Percentiles rank a stretch among this genome's conserved stretches.
Conservation (phyloP, 208 protist species). For the Trypanosoma scelopori region DNA sequence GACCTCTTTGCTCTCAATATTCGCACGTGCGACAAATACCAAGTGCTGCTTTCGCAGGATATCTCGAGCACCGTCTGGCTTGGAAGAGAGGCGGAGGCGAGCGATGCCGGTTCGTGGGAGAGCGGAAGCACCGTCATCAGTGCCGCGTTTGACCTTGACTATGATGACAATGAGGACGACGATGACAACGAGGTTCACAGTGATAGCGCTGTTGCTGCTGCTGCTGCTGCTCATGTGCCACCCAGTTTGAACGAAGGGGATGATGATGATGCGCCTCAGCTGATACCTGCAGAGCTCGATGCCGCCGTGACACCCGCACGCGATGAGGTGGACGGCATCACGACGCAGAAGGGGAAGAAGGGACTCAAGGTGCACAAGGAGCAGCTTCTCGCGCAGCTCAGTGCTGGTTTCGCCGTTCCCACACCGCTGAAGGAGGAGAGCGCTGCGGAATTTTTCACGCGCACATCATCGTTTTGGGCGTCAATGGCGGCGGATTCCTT, state of each 20-base stretch:
- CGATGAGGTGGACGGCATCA: constrained; percentile 50
- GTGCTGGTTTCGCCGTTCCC: constrained; percentile 56
- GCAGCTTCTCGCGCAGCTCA: constrained; percentile 79
- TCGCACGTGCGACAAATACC: constrained; percentile 78
- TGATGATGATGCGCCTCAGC: constrained; percentile 64
- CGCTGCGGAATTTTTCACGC: constrained; percentile 54
- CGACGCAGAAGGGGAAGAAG: constrained; percentile 67
- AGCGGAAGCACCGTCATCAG: constrained; percentile 86
- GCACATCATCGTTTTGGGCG: constrained; percentile 70
- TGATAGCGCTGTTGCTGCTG: constrained; percentile 18
- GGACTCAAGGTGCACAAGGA: constrained; percentile 89
- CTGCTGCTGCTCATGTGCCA: constrained; percentile 27
- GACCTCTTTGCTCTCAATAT: constrained; percentile 89
- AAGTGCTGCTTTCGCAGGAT: constrained; percentile 79
- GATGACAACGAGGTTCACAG: constrained; percentile 44
- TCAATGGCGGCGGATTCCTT: constrained; percentile 62
- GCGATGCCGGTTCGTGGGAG: constrained; percentile 78
- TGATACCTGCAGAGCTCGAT: constrained; percentile 74
- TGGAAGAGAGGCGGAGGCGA: constrained; percentile 80
- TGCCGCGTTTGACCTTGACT: constrained; percentile 71
- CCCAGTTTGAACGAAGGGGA: constrained; percentile 37
- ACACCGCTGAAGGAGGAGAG: constrained; percentile 62
- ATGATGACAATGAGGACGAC: constrained; percentile 70
- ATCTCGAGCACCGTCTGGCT: constrained; percentile 79
- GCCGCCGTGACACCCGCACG: constrained; percentile 50